Evolutionary conservation across 2,329 filamentous ascomycete genomes (phyloP), one percentile per base, ranked within the genome.

Genomic region (Herpotrichia juniperi): DNA sequence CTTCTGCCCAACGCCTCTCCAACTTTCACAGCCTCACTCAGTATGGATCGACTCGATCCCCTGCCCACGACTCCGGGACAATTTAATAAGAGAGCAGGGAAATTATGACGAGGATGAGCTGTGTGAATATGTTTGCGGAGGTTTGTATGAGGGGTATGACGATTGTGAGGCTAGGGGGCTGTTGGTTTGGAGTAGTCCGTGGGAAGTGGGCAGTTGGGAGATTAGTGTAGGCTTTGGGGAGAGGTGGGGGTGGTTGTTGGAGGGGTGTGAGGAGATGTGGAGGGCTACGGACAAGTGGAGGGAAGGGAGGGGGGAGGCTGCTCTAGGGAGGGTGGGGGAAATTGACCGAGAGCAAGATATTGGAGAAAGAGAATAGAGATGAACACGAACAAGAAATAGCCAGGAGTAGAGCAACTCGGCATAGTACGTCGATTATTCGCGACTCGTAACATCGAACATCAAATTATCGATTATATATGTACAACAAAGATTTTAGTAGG

Each of bases 251-350:
- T 76, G 68, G 47, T 59, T 79, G 21, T 53, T 80, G 5, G 51
- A 61, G 22, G 76, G 73, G 8, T 81, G 78, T 51, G 56, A 63
- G 32, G 69, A 77, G 42, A 50, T 77, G 26, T 43, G 74, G 4
- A 58, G 58, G 19, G 68, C 68, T 16, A 79, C 76, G 5, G 78
- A 80, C 59, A 50, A 59, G 17, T 79, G 77, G 76, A 61, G 77
- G 49, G 54, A 46, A 44, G 51, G 53, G 32, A 56, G 72, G 39
- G 72, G 71, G 8, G 71, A 74, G 52, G 52, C 57, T n/a, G 22
- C 11, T 19, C 24, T 46, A 25, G 22, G 26, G 26, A 28, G 26
- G 26, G 26, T 28, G 26, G 7, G 26, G 26, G 26, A 28, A 12
- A 12, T 28, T 7, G 26, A 12, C 12, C 26, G 12, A 28, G 26